Evolutionary conservation across 1,139 yeast species (phyloP), one percentile per base, ranked within the genome.

Genomic region (Kodamaea fungicola): DNA sequence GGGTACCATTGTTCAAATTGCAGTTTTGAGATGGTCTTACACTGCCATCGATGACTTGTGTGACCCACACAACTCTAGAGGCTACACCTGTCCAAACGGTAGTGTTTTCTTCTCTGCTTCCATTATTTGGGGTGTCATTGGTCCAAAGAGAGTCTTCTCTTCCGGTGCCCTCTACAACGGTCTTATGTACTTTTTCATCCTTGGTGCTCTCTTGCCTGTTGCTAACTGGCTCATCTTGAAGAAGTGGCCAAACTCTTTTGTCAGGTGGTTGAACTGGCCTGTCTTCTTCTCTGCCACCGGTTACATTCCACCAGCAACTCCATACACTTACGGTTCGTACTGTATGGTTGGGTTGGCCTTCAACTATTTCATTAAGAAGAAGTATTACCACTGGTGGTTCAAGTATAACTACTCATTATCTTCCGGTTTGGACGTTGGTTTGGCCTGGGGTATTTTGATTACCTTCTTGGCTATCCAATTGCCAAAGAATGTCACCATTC

Each of bases 381-480:
- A 51, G 46, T 65, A 55, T 55, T 71, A 74, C 51, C 67, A 67
- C 45, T 80, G 84, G 84, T 80, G 83, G 83, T 63, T 76, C 29
- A 78, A 79, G 61, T 80, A 79, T 61, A 77, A 76, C 54, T 78
- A 75, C 51, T 62, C 76, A 22, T 59, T 78, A 40, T 71, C 80
- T 22, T 79, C 81, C 2, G 84, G 77, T 16, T 50, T 79, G 42
- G 80, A 75, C 49, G 61, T 74, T 36, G 80, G 83, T 35, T 57
- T 78, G 42, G 79, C 80, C 6, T 62, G 74, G 50, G 67, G 76
- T 8, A 61, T 73, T 33, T 58, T 74, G 41, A 52, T 77, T 37
- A 62, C 78, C 34, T 73, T 77, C 56, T 57, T 77, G 43, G 55
- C 67, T 31, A 52, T 65, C 42, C 41, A 44, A 39, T 51, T 61